Evolutionary conservation across 2,329 filamentous ascomycete genomes (phyloP).

Genomic region (Huntiella abstrusa): DNA sequence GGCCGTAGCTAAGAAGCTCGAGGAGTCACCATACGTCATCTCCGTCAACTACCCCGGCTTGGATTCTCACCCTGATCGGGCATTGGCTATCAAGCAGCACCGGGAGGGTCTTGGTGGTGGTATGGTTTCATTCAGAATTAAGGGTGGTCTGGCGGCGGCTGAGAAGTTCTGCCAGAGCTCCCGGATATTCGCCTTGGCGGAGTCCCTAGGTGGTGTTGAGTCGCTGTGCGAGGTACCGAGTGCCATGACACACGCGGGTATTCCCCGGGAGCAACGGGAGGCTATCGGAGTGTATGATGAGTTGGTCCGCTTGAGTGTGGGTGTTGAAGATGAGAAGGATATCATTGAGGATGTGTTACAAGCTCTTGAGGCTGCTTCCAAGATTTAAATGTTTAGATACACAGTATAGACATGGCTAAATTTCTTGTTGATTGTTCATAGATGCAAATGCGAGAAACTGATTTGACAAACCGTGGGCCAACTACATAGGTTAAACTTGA

Average conservation of each 20-base stretch:
- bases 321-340: constrained; percentile 79
- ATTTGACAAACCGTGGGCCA: too few species aligned
- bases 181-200: constrained; percentile 79
- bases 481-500: too few species aligned
- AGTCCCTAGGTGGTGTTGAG: constrained; percentile 84
- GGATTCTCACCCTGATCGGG: constrained; percentile 67
- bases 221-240: constrained; percentile 79
- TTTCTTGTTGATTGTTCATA: too few species aligned
- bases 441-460: too few species aligned
- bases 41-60: constrained; percentile 92
- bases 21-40: constrained; percentile 63
- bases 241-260: constrained; percentile 94
- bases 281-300: constrained; percentile 89
- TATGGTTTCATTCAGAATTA: constrained; percentile 93
- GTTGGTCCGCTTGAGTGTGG: constrained; percentile 80
- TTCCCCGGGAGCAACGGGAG: constrained; percentile 77
- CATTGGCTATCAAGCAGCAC: constrained; percentile 78
- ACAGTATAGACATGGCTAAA: too few species aligned
- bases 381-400: too few species aligned
- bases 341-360: constrained; percentile 64
- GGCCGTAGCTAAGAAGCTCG: constrained; percentile 55
- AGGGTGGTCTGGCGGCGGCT: constrained; percentile 67
- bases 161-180: constrained; percentile 84
- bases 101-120: constrained; percentile 86
- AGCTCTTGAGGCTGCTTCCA: constrained; percentile 53